These are phyloP conservation scores for Friedmanniomyces simplex DNA, from an alignment of 495 filamentous ascomycete genomes.

Conservation along the genomic window DNA sequence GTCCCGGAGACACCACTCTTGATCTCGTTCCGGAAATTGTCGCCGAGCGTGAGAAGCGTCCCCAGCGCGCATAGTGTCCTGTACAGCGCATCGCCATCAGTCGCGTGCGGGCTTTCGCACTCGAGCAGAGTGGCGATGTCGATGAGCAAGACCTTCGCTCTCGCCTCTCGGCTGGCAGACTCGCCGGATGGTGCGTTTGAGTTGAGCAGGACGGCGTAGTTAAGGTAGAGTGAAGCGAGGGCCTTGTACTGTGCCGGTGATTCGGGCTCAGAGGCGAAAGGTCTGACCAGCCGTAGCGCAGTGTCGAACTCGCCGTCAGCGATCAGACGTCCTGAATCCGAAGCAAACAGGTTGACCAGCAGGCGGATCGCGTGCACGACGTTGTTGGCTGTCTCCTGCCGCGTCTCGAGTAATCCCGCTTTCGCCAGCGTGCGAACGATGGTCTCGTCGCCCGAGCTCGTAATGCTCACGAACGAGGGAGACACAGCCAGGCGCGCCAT, in stretches of 20 bases:
- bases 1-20: slow-evolving; percentile 38
- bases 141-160: slow-evolving; percentile 16
- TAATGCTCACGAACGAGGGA: slow-evolving; percentile 42
- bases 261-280: slow-evolving; percentile 46
- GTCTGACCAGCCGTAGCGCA: slow-evolving; percentile 23
- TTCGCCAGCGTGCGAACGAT: slow-evolving; percentile 42
- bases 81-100: slow-evolving; percentile 74
- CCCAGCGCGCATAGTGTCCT: slow-evolving; percentile 73
- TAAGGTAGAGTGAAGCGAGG: slow-evolving; percentile 71
- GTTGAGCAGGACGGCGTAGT: slow-evolving; percentile 55
- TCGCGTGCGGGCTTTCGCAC: slow-evolving; percentile 35
- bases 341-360: slow-evolving; percentile 80
- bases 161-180: slow-evolving; percentile 5
- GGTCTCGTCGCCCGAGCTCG: slow-evolving; percentile 37
- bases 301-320: slow-evolving; percentile 48
- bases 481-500: slow-evolving; percentile 60
- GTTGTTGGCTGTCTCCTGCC: slow-evolving; percentile 50
- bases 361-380: slow-evolving; percentile 76
- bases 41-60: slow-evolving; percentile 53
- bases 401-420: slow-evolving; percentile 47
- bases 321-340: slow-evolving; percentile 55
- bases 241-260: slow-evolving; percentile 53
- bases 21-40: slow-evolving; percentile 38
- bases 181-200: slow-evolving; percentile 11
- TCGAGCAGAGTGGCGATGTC: slow-evolving; percentile 19